phyloP scores from a whole-genome alignment of 2,329 filamentous ascomycete species.

The Hypoxylon sp. region DNA sequence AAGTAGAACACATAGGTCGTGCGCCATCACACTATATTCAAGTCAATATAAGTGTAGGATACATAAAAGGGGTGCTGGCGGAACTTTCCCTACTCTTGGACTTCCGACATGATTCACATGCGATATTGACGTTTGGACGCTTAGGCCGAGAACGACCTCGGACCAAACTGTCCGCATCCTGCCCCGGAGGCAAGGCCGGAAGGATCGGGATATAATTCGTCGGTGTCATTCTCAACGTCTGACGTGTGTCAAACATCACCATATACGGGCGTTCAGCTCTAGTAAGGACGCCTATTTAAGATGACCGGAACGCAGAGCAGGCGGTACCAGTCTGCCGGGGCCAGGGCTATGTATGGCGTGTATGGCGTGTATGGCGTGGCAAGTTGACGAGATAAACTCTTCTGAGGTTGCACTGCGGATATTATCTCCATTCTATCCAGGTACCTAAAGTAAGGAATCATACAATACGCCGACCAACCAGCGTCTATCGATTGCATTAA shows the following conservation, averaged over 20 bases:
- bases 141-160: not conserved
- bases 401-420: not conserved
- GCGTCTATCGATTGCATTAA: too few relatives aligned
- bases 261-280: not conserved
- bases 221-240: not conserved
- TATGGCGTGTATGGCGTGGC: too few relatives aligned
- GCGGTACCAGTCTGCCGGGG: not conserved
- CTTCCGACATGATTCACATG: not conserved
- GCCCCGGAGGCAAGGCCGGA: not conserved
- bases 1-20: not conserved
- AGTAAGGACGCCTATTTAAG: not conserved
- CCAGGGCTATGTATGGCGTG: too few relatives aligned
- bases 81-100: constrained; percentile 2
- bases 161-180: not conserved
- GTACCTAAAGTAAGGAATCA: too few relatives aligned
- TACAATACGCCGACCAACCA: too few relatives aligned
- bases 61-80: not conserved
- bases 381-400: not conserved
- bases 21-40: not conserved
- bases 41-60: not conserved
- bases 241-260: not conserved
- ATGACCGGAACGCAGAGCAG: not conserved
- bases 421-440: not conserved
- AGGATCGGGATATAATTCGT: constrained; percentile 1
- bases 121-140: constrained; percentile 2